Evolutionary conservation across 306 rosid genomes (phyloP), one percentile per base, ranked within the genome.

Genomic region (Inga laurina): DNA sequence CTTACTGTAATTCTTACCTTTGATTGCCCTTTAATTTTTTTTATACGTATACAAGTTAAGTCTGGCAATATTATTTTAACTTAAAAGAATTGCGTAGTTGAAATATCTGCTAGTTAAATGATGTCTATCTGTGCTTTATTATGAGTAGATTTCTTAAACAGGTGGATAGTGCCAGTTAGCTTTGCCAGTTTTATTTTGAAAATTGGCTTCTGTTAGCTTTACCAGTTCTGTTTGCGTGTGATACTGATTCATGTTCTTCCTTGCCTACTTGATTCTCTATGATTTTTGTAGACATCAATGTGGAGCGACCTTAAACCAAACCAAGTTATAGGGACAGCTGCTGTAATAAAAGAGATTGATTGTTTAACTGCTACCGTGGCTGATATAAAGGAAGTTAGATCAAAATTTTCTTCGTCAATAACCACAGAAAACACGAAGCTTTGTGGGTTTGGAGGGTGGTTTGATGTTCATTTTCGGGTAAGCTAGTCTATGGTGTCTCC

Each of bases 381-480:
- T 74, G 99, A 94, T 80, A 92, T 97, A 79, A 91, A 91, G 57
- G 89, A 94, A 92, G 89, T 97, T 22, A 87, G 81, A 72, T 88
- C 97, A 72, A 86, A 84, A 46, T 80, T 92, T 85, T 79, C 76
- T 18, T 84, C 90, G 19, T 86, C 97, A 67, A 85, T 94, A 84
- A 88, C 88, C 57, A 51, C 72, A 43, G 91, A 90, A 24, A 88
- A 86, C 85, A 68, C 94, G 70, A 87, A 93, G 84, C 80, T 97
- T 80, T 92, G 94, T 44, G 99, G 98, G 62, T 89, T 87, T 34
- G 97, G 91, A 46, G 99, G 99, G 85, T 97, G 99, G 99, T 97
- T 97, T 84, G 99, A 97, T 89, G 98, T 94, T 57, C 98, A 92
- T 84, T 97, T 97, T 87, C 90, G 94, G 83, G 98, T 97, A 88